These are phyloP conservation scores for Hemileccinum impolitum DNA, from an alignment of 768 basidiomycete genomes.

Conservation along the genomic window DNA sequence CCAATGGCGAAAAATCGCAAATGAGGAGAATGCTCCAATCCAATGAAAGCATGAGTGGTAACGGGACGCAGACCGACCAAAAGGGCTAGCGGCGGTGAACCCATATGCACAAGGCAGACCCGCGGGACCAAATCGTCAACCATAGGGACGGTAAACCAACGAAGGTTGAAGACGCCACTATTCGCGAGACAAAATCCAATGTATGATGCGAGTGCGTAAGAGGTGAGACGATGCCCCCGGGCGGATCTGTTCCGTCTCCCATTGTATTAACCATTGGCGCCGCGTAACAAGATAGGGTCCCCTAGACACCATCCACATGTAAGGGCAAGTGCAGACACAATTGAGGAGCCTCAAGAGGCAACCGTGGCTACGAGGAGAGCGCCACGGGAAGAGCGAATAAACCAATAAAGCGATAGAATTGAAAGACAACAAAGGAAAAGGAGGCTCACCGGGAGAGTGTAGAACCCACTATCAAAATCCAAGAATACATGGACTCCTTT, in stretches of 20 bases:
- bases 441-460: constrained; percentile 72
- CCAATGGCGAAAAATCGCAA: too few species aligned
- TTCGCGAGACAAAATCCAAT: background rate
- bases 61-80: background rate
- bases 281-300: background rate
- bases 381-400: background rate
- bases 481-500: constrained; percentile 63
- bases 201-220: background rate
- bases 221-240: constrained; percentile 10
- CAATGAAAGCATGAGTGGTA: background rate
- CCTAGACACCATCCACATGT: background rate
- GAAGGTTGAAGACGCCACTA: background rate
- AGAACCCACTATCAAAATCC: constrained; percentile 72
- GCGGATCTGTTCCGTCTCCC: constrained; percentile 26
- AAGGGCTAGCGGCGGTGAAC: background rate
- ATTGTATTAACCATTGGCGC: background rate
- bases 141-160: background rate
- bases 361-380: background rate
- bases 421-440: background rate
- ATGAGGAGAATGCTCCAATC: too few species aligned
- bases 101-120: background rate
- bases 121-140: background rate
- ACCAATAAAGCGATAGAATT: background rate
- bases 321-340: background rate
- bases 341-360: too few species aligned